These are phyloP conservation scores for Mycena citricolor DNA, from an alignment of 1,284 basidiomycete species.

Conservation along the genomic window DNA sequence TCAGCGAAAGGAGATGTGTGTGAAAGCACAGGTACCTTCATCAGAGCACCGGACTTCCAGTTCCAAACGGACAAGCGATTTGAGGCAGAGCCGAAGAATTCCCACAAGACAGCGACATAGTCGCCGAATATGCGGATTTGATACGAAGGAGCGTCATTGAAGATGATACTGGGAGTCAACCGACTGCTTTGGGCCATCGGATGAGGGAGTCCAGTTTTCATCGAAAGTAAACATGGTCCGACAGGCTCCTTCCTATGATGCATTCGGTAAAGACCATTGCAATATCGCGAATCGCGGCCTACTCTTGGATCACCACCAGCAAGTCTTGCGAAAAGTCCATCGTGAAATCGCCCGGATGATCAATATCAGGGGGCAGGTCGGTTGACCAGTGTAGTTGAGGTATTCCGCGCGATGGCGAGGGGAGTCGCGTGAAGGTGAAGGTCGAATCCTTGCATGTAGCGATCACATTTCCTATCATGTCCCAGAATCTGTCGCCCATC, in stretches of 20 bases:
- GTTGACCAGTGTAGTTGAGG: constrained; percentile 22
- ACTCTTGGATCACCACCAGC: constrained; percentile 22
- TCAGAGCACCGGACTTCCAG: constrained; percentile 22
- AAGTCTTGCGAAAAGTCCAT: constrained; percentile 28
- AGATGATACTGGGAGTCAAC: background rate
- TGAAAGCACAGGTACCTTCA: constrained; percentile 17
- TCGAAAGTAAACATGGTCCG: constrained; percentile 17
- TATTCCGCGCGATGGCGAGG: constrained; percentile 22
- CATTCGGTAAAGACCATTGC: background rate
- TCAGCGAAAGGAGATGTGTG: background rate
- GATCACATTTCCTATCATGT: constrained; percentile 25
- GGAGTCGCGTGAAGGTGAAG: constrained; percentile 22
- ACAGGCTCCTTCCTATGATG: background rate
- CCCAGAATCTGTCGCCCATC: constrained; percentile 21
- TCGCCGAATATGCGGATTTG: constrained; percentile 23
- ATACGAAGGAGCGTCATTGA: background rate
- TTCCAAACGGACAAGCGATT: constrained; percentile 24
- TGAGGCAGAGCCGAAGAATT: constrained; percentile 3
- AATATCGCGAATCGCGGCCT: background rate
- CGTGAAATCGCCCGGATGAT: constrained; percentile 22
- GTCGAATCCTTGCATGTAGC: constrained; percentile 13
- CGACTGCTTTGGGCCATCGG: constrained; percentile 6
- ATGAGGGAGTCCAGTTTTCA: constrained; percentile 19
- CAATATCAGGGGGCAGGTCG: constrained; percentile 6
- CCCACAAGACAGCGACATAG: constrained; percentile 22